These are phyloP conservation scores for Laburnicola sp. DNA, from an alignment of 2,329 filamentous ascomycete genomes.

Conservation along the genomic window DNA sequence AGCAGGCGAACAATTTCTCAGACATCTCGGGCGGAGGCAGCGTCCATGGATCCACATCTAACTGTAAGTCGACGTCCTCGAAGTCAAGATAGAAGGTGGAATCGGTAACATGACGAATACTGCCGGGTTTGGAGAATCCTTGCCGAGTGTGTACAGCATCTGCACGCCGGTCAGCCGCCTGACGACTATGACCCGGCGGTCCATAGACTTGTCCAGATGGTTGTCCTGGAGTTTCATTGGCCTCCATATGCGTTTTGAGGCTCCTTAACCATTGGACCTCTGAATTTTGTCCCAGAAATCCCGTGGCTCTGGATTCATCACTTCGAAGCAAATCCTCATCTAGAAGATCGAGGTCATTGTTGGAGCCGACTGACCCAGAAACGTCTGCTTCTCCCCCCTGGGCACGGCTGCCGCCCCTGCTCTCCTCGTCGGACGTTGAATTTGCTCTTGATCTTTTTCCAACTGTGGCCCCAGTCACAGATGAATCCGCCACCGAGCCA, in stretches of 20 bases:
- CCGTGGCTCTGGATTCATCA: slow-evolving; percentile 21
- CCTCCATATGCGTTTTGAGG: slow-evolving; percentile 12
- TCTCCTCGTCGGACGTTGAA: too few relatives aligned
- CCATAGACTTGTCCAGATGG: slow-evolving; percentile 14
- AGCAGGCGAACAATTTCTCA: slow-evolving; percentile 33
- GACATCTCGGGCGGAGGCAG: slow-evolving; percentile 35
- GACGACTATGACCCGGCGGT: slow-evolving; percentile 18
- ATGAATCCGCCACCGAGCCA: too few relatives aligned
- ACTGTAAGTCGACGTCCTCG: slow-evolving; percentile 24
- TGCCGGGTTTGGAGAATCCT: slow-evolving; percentile 8
- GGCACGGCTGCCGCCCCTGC: too few relatives aligned
- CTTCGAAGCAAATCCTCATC: slow-evolving; percentile 25
- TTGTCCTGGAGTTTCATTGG: not conserved
- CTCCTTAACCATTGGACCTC: slow-evolving; percentile 32
- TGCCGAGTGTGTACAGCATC: slow-evolving; percentile 14
- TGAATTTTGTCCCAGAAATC: slow-evolving; percentile 31
- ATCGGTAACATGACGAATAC: slow-evolving; percentile 19
- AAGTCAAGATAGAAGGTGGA: slow-evolving; percentile 39
- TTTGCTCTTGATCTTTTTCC: too few relatives aligned
- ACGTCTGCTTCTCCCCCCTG: slow-evolving; percentile 10
- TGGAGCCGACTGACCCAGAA: slow-evolving; percentile 16
- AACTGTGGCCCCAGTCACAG: too few relatives aligned
- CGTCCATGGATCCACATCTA: slow-evolving; percentile 26
- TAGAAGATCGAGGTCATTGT: slow-evolving; percentile 16
- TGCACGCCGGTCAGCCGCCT: slow-evolving; percentile 15